Base-by-base conservation (phyloP, 108 stramenopile genomes). In the Cyclostephanos invisitatus region DNA sequence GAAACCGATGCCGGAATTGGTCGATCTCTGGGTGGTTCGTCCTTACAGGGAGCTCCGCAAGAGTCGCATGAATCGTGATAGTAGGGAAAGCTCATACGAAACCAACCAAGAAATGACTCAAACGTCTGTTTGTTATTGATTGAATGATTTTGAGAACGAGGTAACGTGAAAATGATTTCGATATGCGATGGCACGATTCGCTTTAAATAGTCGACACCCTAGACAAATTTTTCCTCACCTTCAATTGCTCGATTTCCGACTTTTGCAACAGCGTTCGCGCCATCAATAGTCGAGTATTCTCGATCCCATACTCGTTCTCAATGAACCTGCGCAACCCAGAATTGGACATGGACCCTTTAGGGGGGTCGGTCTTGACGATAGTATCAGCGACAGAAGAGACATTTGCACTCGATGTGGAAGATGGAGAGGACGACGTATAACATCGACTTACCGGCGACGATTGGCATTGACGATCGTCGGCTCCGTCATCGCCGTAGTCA, bases 21-120 rank as follows among this genome's bases (percentile, higher is more conserved):
- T 15, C 14, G 15, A 46, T 14, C 15, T 3, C 15, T 15, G 53
- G 28, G 49, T 7, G 66, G 53, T 25, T 80, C 79, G 14, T 84
- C 85, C 64, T 84, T 89, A 61, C 70, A 72, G 5, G 85, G 84
- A 36, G 74, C 83, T 37, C 85, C 85, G 54, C 88, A 89, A 12
- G 50, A 12, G 56, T 60, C 78, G 50, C 88, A 89, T 40, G 68
- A 55, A 70, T 89, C 85, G 36, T 85, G 84, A 67, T 75, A 89
- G 44, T 89, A 89, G 0, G 88, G 88, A 68, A 86, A 89, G 37
- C 70, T 46, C 5, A 11, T 29, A 62, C 85, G 81, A 48, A 89
- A 89, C 84, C 83, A 89, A n/a, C 73, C 79, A 38, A 89, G 60
- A 71, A 89, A 86, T 1, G 59, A 28, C 37, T 84, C 81, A 40